Conservation (phyloP, 2,329 filamentous ascomycete genomes). For the Cercospora brassicicola region DNA sequence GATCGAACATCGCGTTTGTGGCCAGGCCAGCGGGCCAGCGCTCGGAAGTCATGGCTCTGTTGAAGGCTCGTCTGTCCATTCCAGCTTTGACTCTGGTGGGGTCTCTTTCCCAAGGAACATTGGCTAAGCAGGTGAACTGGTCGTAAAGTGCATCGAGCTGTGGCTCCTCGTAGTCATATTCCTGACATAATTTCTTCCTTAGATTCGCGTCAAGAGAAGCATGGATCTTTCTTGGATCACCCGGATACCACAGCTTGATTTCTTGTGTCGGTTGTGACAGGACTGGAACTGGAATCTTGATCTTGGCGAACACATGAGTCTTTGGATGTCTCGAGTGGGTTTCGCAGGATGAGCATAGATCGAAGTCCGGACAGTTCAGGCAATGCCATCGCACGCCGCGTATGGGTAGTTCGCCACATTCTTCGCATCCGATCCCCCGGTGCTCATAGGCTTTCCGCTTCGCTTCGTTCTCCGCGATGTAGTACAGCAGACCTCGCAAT, state of each 20-base stretch:
- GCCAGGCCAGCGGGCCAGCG: conserved; percentile 68
- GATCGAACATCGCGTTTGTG: conserved; percentile 89
- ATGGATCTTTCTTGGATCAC: conserved; percentile 72
- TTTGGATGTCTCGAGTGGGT: conserved; percentile 65
- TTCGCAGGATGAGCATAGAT: conserved; percentile 93
- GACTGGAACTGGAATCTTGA: conserved; percentile 83
- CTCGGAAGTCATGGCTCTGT: conserved; percentile 71
- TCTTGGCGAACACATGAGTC: conserved; percentile 96
- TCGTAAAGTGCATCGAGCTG: conserved; percentile 94
- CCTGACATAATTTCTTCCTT: conserved; percentile 59
- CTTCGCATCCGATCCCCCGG: conserved; percentile 87
- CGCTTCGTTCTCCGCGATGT: conserved; percentile 91
- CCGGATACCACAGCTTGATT: conserved; percentile 83
- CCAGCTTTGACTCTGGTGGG: conserved; percentile 74
- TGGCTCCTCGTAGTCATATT: conserved; percentile 66
- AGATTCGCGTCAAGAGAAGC: conserved; percentile 66
- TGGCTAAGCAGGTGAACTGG: conserved; percentile 93
- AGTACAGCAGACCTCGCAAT: conserved; percentile 65
- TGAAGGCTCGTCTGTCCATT: conserved; percentile 90
- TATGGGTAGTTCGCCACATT: conserved; percentile 83
- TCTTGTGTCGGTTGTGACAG: conserved; percentile 75
- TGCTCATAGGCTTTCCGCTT: conserved; percentile 86
- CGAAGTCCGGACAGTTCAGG: conserved; percentile 92
- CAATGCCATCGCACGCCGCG: conserved; percentile 91
- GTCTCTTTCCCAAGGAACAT: conserved; percentile 78